These are phyloP conservation scores for Barbarea vulgaris DNA, from an alignment of 345 rosid genomes.

Conservation along the genomic window DNA sequence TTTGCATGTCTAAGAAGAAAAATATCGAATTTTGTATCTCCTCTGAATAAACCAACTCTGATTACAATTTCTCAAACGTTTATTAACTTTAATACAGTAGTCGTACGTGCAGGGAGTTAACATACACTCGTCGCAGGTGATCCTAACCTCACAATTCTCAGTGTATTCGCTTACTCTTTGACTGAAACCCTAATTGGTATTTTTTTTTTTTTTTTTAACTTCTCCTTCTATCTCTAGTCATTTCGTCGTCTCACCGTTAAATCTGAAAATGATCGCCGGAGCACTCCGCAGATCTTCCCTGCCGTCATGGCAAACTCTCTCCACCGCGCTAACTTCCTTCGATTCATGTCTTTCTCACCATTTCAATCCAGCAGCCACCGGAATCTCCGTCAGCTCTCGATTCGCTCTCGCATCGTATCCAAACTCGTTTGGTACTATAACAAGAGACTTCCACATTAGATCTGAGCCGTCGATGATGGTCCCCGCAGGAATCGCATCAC, in stretches of 20 bases:
- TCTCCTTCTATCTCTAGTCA: neutral
- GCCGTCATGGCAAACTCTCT: slow-evolving; percentile 11
- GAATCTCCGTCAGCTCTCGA: neutral
- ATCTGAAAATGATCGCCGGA: slow-evolving; percentile 40
- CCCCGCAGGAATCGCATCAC: slow-evolving; percentile 52
- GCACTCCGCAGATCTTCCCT: slow-evolving; percentile 27
- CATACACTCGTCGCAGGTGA: slow-evolving; percentile 12
- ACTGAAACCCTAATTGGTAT: slow-evolving; percentile 29
- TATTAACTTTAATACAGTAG: neutral
- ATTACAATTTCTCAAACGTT: neutral
- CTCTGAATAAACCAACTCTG: neutral
- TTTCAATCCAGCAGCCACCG: slow-evolving; percentile 26
- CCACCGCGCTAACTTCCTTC: slow-evolving; percentile 1
- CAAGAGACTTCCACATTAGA: slow-evolving; percentile 49
- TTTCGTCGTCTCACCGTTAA: slow-evolving; percentile 5
- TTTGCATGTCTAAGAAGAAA: neutral
- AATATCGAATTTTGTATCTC: neutral
- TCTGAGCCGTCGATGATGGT: slow-evolving; percentile 47
- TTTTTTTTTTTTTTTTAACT: too few species aligned
- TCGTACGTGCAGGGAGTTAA: neutral
- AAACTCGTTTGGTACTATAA: slow-evolving; percentile 1
- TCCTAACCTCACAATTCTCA: neutral
- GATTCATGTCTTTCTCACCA: slow-evolving; percentile 11
- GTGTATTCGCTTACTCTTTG: neutral
- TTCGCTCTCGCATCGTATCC: neutral